phyloP scores from a whole-genome alignment of 306 rosid species.

The Cucumis sativus region DNA sequence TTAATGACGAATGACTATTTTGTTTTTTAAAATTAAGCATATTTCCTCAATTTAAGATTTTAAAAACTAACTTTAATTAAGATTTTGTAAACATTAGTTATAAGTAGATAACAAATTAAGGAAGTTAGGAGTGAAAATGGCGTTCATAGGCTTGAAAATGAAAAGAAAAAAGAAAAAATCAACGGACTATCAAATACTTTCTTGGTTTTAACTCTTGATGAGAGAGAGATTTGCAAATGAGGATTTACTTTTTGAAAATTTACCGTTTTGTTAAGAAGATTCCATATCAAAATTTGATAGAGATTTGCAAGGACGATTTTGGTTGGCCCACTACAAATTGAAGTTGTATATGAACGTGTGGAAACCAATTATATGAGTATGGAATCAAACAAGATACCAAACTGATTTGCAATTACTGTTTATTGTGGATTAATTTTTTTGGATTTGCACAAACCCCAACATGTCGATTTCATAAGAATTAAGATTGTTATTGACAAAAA shows the following conservation, averaged over 20 bases:
- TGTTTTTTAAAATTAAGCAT: too few relatives aligned
- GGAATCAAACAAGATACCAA: background rate
- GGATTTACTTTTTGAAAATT: background rate
- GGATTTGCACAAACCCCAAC: background rate
- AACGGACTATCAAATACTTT: too few relatives aligned
- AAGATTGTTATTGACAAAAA: background rate
- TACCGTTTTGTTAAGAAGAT: background rate
- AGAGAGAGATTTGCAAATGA: background rate
- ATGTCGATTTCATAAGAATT: background rate
- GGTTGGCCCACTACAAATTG: background rate
- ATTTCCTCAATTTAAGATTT: too few relatives aligned
- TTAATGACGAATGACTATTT: too few relatives aligned
- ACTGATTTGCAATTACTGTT: background rate
- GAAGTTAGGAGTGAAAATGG: too few relatives aligned
- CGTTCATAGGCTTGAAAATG: too few relatives aligned
- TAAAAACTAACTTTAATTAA: too few relatives aligned
- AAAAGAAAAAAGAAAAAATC: too few relatives aligned
- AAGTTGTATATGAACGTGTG: background rate
- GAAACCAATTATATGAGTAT: background rate
- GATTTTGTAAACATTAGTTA: too few relatives aligned
- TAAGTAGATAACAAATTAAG: too few relatives aligned
- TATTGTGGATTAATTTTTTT: background rate
- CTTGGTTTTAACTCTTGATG: background rate
- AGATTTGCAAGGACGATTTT: background rate
- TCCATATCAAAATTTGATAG: background rate